These are phyloP conservation scores for Annulohypoxylon nitens DNA, from an alignment of 495 filamentous ascomycete species.

Conservation along the genomic window DNA sequence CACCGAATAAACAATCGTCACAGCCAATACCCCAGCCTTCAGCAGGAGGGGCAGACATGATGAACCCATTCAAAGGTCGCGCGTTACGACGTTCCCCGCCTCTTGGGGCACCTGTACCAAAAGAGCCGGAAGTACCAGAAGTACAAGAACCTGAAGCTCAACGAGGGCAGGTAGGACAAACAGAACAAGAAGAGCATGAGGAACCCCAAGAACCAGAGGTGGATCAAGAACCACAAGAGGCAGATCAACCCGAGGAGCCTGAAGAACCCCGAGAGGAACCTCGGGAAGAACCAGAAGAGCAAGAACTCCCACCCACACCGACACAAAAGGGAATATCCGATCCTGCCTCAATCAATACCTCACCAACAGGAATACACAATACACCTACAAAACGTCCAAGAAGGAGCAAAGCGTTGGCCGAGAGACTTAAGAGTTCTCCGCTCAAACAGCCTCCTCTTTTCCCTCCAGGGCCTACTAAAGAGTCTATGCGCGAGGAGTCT, in stretches of 20 bases:
- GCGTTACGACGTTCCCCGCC: constrained; percentile 54
- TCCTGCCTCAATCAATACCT: constrained; percentile 62
- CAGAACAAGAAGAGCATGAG: constrained; percentile 67
- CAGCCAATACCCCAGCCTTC: constrained; percentile 58
- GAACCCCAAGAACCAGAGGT: constrained; percentile 67
- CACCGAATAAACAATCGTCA: constrained; percentile 53
- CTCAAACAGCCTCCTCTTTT: constrained; percentile 59
- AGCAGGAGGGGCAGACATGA: constrained; percentile 59
- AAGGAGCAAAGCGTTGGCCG: constrained; percentile 55
- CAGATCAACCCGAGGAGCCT: constrained; percentile 55
- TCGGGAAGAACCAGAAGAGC: constrained; percentile 59
- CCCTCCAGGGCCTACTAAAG: constrained; percentile 20
- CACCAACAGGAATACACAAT: constrained; percentile 67
- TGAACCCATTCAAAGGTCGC: constrained; percentile 57
- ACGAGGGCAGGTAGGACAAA: constrained; percentile 51
- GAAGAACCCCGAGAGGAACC: constrained; percentile 59
- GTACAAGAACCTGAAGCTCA: constrained; percentile 62
- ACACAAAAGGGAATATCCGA: constrained; percentile 70
- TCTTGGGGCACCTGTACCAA: constrained; percentile 49
- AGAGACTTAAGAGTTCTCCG: constrained; percentile 60
- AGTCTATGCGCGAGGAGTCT: constrained; percentile 21
- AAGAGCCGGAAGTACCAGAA: constrained; percentile 67
- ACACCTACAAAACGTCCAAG: constrained; percentile 62
- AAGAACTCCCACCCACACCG: constrained; percentile 78
- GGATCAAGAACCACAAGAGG: constrained; percentile 59